phyloP scores from a whole-genome alignment of 2,329 filamentous ascomycete species.

The Penicillium brasilianum region DNA sequence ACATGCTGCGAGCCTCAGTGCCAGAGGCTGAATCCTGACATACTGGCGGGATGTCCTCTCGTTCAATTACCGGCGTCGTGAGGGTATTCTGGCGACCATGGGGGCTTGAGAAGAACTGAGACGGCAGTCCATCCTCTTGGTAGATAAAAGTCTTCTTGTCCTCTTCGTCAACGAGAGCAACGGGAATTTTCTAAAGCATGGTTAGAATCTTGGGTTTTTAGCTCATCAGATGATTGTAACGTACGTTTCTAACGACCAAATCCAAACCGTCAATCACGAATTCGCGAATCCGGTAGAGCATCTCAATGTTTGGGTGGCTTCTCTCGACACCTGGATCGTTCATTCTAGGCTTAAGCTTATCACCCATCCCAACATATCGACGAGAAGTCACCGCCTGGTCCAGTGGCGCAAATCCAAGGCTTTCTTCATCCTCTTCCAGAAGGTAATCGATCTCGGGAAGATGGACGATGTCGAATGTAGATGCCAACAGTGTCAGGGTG shows the following conservation, averaged over 20 bases:
- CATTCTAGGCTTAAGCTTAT: slow-evolving; percentile 57
- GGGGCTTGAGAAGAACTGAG: slow-evolving; percentile 56
- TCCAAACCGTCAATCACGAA: slow-evolving; percentile 66
- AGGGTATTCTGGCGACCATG: slow-evolving; percentile 47
- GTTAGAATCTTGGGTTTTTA: slow-evolving; percentile 26
- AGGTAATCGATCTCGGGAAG: slow-evolving; percentile 65
- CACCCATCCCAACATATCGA: slow-evolving; percentile 56
- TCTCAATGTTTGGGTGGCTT: slow-evolving; percentile 65
- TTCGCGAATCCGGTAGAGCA: slow-evolving; percentile 68
- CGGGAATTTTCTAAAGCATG: slow-evolving; percentile 48
- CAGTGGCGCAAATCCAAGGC: slow-evolving; percentile 68
- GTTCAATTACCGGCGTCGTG: slow-evolving; percentile 48
- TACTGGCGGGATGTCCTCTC: slow-evolving; percentile 42
- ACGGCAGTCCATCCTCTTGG: slow-evolving; percentile 58
- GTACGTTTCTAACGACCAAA: slow-evolving; percentile 55
- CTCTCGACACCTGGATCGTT: slow-evolving; percentile 57
- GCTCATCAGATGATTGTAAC: slow-evolving; percentile 27
- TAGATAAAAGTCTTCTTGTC: slow-evolving; percentile 57
- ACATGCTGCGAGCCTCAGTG: slow-evolving; percentile 39
- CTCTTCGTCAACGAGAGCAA: slow-evolving; percentile 53
- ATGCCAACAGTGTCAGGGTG: slow-evolving; percentile 63
- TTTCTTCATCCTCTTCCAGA: slow-evolving; percentile 70
- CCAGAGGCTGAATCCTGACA: slow-evolving; percentile 32
- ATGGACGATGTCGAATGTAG: slow-evolving; percentile 62
- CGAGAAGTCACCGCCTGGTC: slow-evolving; percentile 55